These are phyloP conservation scores for Boletus rubropictus DNA, from an alignment of 768 basidiomycete genomes.

Conservation along the genomic window DNA sequence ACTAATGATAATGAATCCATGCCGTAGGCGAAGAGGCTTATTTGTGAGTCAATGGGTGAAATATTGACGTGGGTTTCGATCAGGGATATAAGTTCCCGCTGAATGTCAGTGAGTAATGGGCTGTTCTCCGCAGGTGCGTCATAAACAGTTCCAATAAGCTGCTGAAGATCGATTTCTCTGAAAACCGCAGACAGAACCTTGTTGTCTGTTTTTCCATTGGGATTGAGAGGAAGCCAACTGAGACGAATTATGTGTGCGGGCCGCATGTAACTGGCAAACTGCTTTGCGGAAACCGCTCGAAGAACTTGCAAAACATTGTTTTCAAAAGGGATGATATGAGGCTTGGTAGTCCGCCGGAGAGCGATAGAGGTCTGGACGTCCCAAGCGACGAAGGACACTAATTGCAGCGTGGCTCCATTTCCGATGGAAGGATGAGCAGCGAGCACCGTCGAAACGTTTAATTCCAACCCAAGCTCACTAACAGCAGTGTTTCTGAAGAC, in stretches of 20 bases:
- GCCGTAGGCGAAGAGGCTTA: constrained; percentile 31
- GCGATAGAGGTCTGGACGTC: constrained; percentile 32
- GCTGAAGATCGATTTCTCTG: constrained; percentile 16
- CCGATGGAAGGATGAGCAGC: constrained; percentile 40
- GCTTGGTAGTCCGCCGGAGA: constrained; percentile 32
- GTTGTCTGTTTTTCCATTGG: constrained; percentile 32
- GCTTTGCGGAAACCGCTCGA: constrained; percentile 32
- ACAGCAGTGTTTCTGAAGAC: constrained; percentile 28
- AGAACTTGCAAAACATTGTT: constrained; percentile 28
- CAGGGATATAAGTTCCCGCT: constrained; percentile 34
- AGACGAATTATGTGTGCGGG: constrained; percentile 46
- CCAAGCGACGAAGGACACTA: constrained; percentile 45
- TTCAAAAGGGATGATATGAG: constrained; percentile 26
- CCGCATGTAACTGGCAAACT: constrained; percentile 47
- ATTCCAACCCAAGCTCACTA: constrained; percentile 14
- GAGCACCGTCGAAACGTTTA: constrained; percentile 40
- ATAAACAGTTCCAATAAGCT: constrained; percentile 13
- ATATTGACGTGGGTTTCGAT: constrained; percentile 24
- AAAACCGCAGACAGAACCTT: constrained; percentile 28
- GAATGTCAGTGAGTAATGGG: constrained; percentile 19
- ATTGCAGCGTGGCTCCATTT: constrained; percentile 30
- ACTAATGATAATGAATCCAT: constrained; percentile 30
- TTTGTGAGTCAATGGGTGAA: constrained; percentile 15
- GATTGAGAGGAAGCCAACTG: constrained; percentile 43
- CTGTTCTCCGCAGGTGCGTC: background rate